A percentile compares a stretch with the other conserved stretches of the same genome.
These are phyloP conservation scores for Mycena polygramma DNA, from an alignment of 768 basidiomycete species.

Conservation along the genomic window DNA sequence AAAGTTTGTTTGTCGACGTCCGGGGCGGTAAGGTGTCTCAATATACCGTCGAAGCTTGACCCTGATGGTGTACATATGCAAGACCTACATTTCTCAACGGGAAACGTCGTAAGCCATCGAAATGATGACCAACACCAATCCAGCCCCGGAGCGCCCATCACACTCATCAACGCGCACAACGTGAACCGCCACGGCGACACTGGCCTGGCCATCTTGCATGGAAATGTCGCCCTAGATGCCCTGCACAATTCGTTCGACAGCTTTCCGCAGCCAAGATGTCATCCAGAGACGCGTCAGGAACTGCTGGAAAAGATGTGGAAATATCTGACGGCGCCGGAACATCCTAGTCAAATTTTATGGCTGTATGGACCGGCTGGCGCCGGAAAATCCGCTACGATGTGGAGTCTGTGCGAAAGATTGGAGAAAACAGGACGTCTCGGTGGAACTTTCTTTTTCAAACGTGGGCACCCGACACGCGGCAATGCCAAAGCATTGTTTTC, in stretches of 20 bases:
- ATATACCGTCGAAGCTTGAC: no score
- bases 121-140: no score
- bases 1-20: no score
- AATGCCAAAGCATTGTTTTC: conserved; percentile 7
- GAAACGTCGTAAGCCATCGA: no score
- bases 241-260: background rate
- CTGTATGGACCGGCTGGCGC: conserved; percentile 6
- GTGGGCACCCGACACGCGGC: background rate
- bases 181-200: no score
- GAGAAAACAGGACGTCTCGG: background rate
- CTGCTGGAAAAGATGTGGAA: background rate
- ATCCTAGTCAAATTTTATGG: background rate
- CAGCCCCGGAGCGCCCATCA: no score
- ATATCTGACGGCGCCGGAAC: background rate
- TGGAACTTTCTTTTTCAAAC: background rate
- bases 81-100: no score
- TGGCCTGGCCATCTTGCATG: background rate
- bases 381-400: conserved; percentile 1
- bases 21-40: no score
- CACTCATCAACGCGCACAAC: no score
- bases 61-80: no score
- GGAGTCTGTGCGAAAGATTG: background rate
- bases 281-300: background rate
- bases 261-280: conserved; percentile 7
- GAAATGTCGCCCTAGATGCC: background rate